Conservation (phyloP, 192 early-diverging fungal species). For the Gonapodya sp. region DNA sequence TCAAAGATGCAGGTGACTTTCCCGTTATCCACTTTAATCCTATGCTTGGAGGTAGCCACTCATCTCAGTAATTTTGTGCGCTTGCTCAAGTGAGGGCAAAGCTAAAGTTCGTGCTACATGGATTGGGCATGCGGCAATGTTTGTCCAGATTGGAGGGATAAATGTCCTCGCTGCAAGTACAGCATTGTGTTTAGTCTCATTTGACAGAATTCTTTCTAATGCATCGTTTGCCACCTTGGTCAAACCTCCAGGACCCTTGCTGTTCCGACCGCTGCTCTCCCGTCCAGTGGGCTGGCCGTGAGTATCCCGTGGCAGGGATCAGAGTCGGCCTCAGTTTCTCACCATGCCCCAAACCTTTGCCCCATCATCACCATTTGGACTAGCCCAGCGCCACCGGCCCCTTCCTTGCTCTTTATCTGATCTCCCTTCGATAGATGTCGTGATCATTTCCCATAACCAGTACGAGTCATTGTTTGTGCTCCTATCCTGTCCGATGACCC, state of each 20-base stretch:
- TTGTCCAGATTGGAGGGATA: constrained; percentile 53
- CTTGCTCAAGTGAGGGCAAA: constrained; percentile 3
- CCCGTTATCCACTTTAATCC: no score
- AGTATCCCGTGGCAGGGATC: constrained; percentile 11
- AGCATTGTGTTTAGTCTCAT: no score
- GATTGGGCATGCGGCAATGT: constrained; percentile 54
- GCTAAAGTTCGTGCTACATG: constrained; percentile 36
- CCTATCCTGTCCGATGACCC: neutral
- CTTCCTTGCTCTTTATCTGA: constrained; percentile 56
- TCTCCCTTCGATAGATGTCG: constrained; percentile 57
- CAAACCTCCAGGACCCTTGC: constrained; percentile 43
- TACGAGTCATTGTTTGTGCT: neutral
- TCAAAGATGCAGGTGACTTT: no score
- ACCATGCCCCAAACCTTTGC: neutral
- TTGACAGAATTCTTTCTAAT: no score
- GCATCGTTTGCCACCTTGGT: no score
- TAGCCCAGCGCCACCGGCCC: constrained; percentile 35
- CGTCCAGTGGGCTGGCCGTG: constrained; percentile 52
- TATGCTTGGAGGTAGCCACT: no score
- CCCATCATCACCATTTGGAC: neutral
- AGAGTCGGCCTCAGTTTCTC: neutral
- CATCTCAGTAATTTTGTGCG: no score
- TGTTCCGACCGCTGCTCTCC: constrained; percentile 68
- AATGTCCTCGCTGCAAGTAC: constrained; percentile 43
- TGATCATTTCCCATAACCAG: constrained; percentile 79